A percentile compares a stretch with the other conserved stretches of the same genome.
phyloP scores from a whole-genome alignment of 768 basidiomycete species.

The Termitomyces sp. region DNA sequence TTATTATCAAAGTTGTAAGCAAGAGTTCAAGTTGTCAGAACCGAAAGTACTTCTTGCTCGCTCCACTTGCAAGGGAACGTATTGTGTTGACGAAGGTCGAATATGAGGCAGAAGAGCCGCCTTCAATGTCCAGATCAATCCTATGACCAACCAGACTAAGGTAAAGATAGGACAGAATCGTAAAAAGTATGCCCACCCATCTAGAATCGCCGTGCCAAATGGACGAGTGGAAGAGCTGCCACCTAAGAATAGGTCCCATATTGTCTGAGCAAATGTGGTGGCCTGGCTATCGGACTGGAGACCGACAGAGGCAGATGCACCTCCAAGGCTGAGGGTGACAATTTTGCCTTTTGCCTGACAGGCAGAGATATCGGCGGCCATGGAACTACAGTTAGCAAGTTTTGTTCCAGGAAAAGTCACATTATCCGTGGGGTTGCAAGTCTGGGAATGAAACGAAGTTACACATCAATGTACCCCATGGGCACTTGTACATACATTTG shows the following conservation, averaged over 20 bases:
- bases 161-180: background rate
- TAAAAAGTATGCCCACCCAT: constrained; percentile 43
- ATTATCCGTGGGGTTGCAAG: constrained; percentile 55
- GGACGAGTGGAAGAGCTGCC: constrained; percentile 53
- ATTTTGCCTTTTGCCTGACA: constrained; percentile 66
- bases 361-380: constrained; percentile 55
- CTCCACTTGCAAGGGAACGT: constrained; percentile 42
- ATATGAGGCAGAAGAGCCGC: constrained; percentile 48
- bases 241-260: constrained; percentile 73
- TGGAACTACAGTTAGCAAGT: constrained; percentile 55
- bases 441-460: constrained; percentile 28
- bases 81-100: constrained; percentile 52
- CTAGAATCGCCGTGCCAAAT: constrained; percentile 66
- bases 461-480: background rate
- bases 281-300: constrained; percentile 59
- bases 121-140: constrained; percentile 73
- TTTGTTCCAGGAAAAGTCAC: constrained; percentile 56
- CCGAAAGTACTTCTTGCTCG: constrained; percentile 44
- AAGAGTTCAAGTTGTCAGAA: background rate
- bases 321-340: constrained; percentile 55
- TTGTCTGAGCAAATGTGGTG: constrained; percentile 52
- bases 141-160: constrained; percentile 20
- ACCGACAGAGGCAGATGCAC: constrained; percentile 56
- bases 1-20: background rate
- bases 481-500: constrained; percentile 41